Evolutionary conservation across 2,329 filamentous ascomycete genomes (phyloP), one percentile per base, ranked within the genome.

Genomic region (Verticillium dahliae): DNA sequence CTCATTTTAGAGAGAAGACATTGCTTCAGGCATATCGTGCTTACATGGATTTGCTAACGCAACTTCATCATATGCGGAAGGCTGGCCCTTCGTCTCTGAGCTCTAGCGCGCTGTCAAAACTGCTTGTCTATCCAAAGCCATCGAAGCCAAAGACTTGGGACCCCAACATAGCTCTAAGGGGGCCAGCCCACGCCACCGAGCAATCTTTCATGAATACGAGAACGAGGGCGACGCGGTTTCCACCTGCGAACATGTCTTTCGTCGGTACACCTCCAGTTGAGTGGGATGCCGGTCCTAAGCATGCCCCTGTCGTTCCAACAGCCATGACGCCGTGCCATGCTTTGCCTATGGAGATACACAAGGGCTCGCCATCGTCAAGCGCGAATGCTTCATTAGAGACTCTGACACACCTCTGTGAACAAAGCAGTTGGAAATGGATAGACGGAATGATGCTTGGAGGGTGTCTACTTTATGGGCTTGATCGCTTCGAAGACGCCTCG

Each of bases 361-460:
- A 22, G 18, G 55, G 27, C 41, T 64, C 62, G 2, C 64, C 64
- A 15, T 56, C 61, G 1, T 54, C 54, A 4, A 62, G 81, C 65
- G 91, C 91, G 9, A 83, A 81, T 56, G 79, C 83, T 6, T 90
- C 90, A 2, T 75, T 96, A 22, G 85, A 90, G 41, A 85, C 92
- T 69, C 80, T 97, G 22, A 87, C 85, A 15, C 85, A 81, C 65
- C 76, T 96, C 6, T 96, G 92, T 71, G 86, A 90, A 68, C 89
- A 94, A 72, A 91, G 89, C 69, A 83, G 82, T 10, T 95, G 91
- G 90, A 85, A 87, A 68, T 99, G 95, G 95, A 84, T 92, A 60
- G 94, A 98, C 71, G 95, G 95, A 2, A 93, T 98, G 80, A 80
- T 98, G 45, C 80, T 98, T 6, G 92, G 90, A 45, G 95, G 95